Evolutionary conservation across 129 eudicot species (phyloP).

Genomic region (Mikania micrantha): DNA sequence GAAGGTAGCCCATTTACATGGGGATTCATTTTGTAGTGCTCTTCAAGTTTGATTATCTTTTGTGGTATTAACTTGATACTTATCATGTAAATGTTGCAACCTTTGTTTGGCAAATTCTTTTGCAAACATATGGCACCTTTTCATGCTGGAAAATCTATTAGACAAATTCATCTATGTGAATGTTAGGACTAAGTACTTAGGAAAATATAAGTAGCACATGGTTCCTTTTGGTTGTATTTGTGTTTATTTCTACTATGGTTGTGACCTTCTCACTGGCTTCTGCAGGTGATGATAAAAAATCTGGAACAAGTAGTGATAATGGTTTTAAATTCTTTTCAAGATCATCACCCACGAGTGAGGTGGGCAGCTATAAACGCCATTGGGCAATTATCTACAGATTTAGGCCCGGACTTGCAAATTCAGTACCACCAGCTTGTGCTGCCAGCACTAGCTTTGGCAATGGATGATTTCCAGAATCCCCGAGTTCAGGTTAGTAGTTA

Average conservation of each 20-base stretch:
- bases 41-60: not conserved
- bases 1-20: slow-evolving; percentile 37
- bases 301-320: slow-evolving; percentile 88
- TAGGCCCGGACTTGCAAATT: slow-evolving; percentile 96
- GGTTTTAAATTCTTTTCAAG: slow-evolving; percentile 91
- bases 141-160: not conserved
- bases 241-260: not conserved
- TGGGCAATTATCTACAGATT: slow-evolving; percentile 92
- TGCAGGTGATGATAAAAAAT: slow-evolving; percentile 87
- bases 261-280: not conserved
- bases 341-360: slow-evolving; percentile 89
- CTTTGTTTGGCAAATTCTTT: not conserved
- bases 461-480: slow-evolving; percentile 93
- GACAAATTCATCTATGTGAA: too few relatives aligned
- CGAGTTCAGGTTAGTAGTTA: slow-evolving; percentile 88
- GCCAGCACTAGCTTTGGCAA: slow-evolving; percentile 83
- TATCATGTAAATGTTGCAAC: not conserved
- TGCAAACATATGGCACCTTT: too few relatives aligned
- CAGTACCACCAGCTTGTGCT: slow-evolving; percentile 81
- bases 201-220: not conserved
- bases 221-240: not conserved
- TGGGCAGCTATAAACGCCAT: slow-evolving; percentile 99
- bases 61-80: not conserved
- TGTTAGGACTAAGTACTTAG: not conserved
- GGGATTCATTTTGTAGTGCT: too few relatives aligned